Conservation (phyloP, 1,284 basidiomycete genomes). For the Schizopora paradoxa region DNA sequence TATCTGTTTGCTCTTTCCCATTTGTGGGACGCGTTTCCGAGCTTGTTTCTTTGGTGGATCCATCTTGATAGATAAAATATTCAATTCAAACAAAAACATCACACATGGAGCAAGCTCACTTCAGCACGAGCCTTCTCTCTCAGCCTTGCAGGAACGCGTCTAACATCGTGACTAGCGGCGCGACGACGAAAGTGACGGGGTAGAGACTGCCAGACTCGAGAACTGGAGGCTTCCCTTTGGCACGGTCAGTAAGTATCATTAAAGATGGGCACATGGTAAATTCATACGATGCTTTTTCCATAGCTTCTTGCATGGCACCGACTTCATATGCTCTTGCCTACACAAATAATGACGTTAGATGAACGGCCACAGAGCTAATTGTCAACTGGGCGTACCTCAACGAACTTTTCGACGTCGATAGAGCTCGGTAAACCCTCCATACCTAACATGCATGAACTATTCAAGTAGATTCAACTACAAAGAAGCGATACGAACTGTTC, state of each 20-base stretch:
- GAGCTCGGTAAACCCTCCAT: slow-evolving; percentile 61
- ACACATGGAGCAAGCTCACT: slow-evolving; percentile 46
- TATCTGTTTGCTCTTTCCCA: slow-evolving; percentile 48
- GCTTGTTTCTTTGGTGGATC: slow-evolving; percentile 62
- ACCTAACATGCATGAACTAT: slow-evolving; percentile 30
- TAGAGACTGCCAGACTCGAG: slow-evolving; percentile 85
- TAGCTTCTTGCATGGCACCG: slow-evolving; percentile 78
- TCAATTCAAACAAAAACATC: slow-evolving; percentile 11
- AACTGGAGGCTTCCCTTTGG: slow-evolving; percentile 51
- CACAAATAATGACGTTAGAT: slow-evolving; percentile 6
- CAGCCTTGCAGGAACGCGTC: slow-evolving; percentile 79
- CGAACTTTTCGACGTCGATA: slow-evolving; percentile 83
- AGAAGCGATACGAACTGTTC: not conserved
- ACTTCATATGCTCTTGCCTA: slow-evolving; percentile 87
- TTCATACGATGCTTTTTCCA: slow-evolving; percentile 68
- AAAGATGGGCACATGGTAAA: not conserved
- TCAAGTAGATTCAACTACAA: not conserved
- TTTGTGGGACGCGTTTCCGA: slow-evolving; percentile 47
- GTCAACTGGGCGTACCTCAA: slow-evolving; percentile 49
- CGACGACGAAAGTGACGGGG: slow-evolving; percentile 84
- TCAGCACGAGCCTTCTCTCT: slow-evolving; percentile 77
- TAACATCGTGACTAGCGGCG: slow-evolving; percentile 89
- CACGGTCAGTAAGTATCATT: not conserved
- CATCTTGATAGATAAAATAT: slow-evolving; percentile 50
- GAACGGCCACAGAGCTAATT: not conserved